A percentile compares a stretch with the other conserved stretches of the same genome.
phyloP scores from a whole-genome alignment of 2,329 filamentous ascomycete species.

The Tolypocladium guangdongense region DNA sequence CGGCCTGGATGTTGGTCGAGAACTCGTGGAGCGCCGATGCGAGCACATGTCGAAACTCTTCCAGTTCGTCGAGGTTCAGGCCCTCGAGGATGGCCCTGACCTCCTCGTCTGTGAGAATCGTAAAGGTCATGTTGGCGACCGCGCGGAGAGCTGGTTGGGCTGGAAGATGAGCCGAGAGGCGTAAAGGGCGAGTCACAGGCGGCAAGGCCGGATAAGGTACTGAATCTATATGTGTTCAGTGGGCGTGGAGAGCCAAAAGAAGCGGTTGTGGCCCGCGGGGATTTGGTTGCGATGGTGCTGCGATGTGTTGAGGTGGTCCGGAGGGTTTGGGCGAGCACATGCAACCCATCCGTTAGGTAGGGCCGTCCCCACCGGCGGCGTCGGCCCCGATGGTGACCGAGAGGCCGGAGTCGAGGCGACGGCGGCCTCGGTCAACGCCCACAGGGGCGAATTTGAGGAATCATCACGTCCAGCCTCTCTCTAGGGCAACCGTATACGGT shows the following conservation, averaged over 20 bases:
- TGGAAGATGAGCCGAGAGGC: not conserved
- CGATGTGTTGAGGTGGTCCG: not conserved
- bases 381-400: not conserved
- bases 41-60: constrained; percentile 37
- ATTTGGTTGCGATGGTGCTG: not conserved
- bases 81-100: constrained; percentile 43
- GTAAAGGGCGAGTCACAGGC: no score
- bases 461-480: no score
- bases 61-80: constrained; percentile 40
- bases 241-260: not conserved
- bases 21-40: constrained; percentile 48
- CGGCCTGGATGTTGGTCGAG: constrained; percentile 41
- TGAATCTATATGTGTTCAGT: not conserved
- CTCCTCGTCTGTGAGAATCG: constrained; percentile 46
- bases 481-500: no score
- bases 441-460: not conserved
- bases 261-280: not conserved
- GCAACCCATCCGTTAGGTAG: not conserved
- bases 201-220: no score
- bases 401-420: not conserved
- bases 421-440: not conserved
- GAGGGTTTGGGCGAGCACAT: not conserved
- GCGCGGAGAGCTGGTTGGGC: not conserved
- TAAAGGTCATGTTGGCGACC: constrained; percentile 39
- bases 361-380: not conserved